Conservation (phyloP, 306 rosid species). For the Ammopiptanthus mongolicus region DNA sequence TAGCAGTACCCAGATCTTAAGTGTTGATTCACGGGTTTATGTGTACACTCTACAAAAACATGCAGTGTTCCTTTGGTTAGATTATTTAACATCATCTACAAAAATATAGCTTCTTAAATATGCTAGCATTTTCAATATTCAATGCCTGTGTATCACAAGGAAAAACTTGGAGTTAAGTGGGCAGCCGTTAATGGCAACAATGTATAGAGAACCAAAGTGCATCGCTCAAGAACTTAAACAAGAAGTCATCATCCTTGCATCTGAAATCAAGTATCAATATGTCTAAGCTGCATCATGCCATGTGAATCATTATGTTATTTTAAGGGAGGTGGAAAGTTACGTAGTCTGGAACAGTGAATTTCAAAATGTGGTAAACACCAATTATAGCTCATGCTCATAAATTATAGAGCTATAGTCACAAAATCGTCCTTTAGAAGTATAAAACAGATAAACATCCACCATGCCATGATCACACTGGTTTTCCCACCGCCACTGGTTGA, state of each 20-base stretch:
- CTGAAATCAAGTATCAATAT: constrained; percentile 9
- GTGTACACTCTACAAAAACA: background rate
- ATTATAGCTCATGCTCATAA: constrained; percentile 1
- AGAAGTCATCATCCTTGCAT: constrained; percentile 33
- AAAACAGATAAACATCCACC: constrained; percentile 15
- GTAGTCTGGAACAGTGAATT: constrained; percentile 9
- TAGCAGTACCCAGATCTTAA: background rate
- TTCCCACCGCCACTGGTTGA: background rate
- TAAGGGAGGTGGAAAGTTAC: background rate
- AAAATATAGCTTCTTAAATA: background rate
- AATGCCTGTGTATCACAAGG: background rate
- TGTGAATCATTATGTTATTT: constrained; percentile 29
- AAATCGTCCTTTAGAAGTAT: constrained; percentile 7
- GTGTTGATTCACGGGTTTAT: background rate
- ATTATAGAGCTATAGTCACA: background rate
- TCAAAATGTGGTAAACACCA: constrained; percentile 7
- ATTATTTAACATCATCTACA: background rate
- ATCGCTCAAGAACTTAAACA: constrained; percentile 13
- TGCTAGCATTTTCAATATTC: background rate
- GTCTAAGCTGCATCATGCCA: constrained; percentile 29
- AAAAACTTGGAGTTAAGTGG: constrained; percentile 2
- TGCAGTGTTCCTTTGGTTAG: background rate
- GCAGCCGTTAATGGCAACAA: background rate
- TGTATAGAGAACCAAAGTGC: constrained; percentile 16
- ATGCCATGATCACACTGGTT: background rate